Conservation (phyloP, 1,139 yeast genomes). For the Yarrowia galli region DNA sequence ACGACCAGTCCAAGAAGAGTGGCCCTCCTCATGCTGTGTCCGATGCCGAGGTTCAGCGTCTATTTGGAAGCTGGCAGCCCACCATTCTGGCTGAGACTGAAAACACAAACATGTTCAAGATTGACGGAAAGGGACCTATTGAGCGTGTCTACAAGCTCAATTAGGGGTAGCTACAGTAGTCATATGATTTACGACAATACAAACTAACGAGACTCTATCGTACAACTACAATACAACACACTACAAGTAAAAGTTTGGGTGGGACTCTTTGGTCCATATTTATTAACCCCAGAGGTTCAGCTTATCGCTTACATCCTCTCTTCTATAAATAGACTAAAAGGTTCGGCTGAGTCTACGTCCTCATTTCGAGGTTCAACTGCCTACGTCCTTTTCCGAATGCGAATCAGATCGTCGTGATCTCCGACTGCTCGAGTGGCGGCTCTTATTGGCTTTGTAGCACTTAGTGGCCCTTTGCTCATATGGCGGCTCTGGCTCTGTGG, state of each 20-base stretch:
- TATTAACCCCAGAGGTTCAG: slow-evolving; percentile 2
- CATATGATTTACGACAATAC: too few species aligned
- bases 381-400: not conserved
- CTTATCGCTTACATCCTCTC: not conserved
- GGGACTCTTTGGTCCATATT: not conserved
- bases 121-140: slow-evolving; percentile 24
- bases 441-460: too few species aligned
- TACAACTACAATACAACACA: not conserved
- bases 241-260: not conserved
- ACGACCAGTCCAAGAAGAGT: slow-evolving; percentile 18
- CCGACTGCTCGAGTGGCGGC: not conserved
- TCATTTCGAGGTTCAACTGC: not conserved
- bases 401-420: not conserved
- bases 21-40: slow-evolving; percentile 34
- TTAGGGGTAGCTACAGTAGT: too few species aligned
- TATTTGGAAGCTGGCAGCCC: slow-evolving; percentile 30
- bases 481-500: not conserved
- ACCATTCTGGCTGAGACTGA: slow-evolving; percentile 14
- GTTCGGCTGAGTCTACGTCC: not conserved
- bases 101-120: slow-evolving; percentile 25
- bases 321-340: not conserved
- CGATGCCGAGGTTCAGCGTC: slow-evolving; percentile 30
- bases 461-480: too few species aligned
- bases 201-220: too few species aligned
- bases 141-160: slow-evolving; percentile 24